These are phyloP conservation scores for Cordyceps sp. DNA, from an alignment of 2,329 filamentous ascomycete species.

Conservation along the genomic window DNA sequence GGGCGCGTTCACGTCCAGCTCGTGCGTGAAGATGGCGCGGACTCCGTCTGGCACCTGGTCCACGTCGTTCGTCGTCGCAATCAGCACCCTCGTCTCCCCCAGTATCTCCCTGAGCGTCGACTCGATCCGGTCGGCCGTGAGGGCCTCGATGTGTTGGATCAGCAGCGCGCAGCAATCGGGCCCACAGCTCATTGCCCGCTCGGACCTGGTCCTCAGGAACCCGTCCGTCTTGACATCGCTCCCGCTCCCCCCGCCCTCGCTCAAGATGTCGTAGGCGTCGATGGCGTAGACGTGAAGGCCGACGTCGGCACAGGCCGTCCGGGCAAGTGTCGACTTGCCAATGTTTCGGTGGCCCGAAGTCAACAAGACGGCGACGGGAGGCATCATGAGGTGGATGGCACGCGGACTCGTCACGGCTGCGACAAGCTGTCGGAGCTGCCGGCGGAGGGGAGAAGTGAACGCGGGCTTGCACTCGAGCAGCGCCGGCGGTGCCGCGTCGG, in stretches of 20 bases:
- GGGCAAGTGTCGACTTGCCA: constrained; percentile 70
- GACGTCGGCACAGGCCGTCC: constrained; percentile 67
- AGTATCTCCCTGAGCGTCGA: constrained; percentile 72
- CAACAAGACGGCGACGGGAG: constrained; percentile 73
- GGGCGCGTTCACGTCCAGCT: constrained; percentile 82
- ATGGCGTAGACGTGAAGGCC: constrained; percentile 80
- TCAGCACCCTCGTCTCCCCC: constrained; percentile 61
- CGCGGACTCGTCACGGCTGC: constrained; percentile 76
- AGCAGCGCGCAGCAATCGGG: constrained; percentile 67
- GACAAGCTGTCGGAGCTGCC: constrained; percentile 68
- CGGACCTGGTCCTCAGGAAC: constrained; percentile 71
- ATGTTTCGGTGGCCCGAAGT: constrained; percentile 88
- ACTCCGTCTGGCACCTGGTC: constrained; percentile 88
- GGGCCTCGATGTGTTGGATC: constrained; percentile 77
- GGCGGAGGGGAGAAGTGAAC: constrained; percentile 42
- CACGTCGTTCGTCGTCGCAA: constrained; percentile 88
- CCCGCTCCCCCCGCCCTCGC: constrained; percentile 67
- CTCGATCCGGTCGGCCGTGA: constrained; percentile 83
- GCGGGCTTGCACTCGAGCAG: constrained; percentile 27
- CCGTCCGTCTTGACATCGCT: constrained; percentile 91
- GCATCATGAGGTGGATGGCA: constrained; percentile 73
- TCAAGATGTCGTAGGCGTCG: constrained; percentile 84
- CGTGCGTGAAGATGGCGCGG: constrained; percentile 83
- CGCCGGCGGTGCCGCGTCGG: constrained; percentile 20
- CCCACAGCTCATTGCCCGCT: constrained; percentile 78